phyloP scores from a whole-genome alignment of 2,329 filamentous ascomycete genomes.

The Paradendryphiella salina region DNA sequence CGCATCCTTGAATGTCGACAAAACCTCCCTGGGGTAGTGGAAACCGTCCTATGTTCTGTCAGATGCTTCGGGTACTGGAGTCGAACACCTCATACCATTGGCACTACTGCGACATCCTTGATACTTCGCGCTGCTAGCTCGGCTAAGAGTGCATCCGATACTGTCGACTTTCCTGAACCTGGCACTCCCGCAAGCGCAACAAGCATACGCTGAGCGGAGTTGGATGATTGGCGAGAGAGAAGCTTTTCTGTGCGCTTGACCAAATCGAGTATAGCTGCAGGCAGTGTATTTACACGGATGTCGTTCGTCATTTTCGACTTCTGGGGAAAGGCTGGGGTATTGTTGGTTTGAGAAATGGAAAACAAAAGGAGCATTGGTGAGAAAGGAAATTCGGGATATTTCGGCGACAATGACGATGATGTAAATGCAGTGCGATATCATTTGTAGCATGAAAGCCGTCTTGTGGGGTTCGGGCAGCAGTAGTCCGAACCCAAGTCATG shows the following conservation, averaged over 20 bases:
- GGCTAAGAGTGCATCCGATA: slow-evolving; percentile 26
- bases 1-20: slow-evolving; percentile 25
- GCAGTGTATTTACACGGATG: slow-evolving; percentile 10
- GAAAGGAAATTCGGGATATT: not conserved
- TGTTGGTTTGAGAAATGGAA: not conserved
- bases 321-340: not conserved
- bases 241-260: slow-evolving; percentile 25
- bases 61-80: not conserved
- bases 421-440: not conserved
- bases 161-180: slow-evolving; percentile 35
- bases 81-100: slow-evolving; percentile 24
- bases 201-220: slow-evolving; percentile 28
- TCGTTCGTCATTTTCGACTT: slow-evolving; percentile 15
- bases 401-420: not conserved
- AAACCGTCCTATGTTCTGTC: slow-evolving; percentile 29
- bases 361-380: not conserved
- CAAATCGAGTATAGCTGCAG: slow-evolving; percentile 23
- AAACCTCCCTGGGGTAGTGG: slow-evolving; percentile 26
- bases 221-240: slow-evolving; percentile 22
- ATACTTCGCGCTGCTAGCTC: slow-evolving; percentile 26
- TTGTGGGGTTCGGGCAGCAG: slow-evolving; percentile 27
- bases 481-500: slow-evolving; percentile 21
- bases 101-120: slow-evolving; percentile 26
- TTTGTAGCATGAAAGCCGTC: not conserved
- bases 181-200: slow-evolving; percentile 35